Evolutionary conservation across 2,329 filamentous ascomycete genomes (phyloP).

Genomic region (Plenodomus tracheiphilus): DNA sequence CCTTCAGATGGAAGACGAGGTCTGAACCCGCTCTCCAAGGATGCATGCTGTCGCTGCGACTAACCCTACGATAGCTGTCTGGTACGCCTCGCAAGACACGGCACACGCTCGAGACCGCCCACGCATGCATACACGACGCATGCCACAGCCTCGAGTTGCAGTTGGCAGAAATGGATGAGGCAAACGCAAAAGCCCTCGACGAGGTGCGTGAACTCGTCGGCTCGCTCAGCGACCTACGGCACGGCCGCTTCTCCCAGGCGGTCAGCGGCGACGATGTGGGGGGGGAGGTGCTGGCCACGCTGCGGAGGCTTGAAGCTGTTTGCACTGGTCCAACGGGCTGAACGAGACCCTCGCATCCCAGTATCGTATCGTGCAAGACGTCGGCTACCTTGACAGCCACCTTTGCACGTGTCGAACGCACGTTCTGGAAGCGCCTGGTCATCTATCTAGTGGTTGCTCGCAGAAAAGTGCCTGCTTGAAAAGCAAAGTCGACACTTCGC

Average conservation of each 20-base stretch:
- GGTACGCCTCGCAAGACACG: conserved; percentile 49
- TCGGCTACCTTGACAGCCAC: too few species aligned
- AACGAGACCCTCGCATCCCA: conserved; percentile 1
- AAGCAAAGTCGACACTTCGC: too few species aligned
- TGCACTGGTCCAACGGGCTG: conserved; percentile 49
- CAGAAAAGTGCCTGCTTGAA: too few species aligned
- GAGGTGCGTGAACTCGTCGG: conserved; percentile 69
- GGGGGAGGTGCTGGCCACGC: conserved; percentile 68
- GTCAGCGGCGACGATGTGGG: conserved; percentile 61
- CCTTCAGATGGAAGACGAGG: conserved; percentile 59
- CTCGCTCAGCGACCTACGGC: conserved; percentile 78
- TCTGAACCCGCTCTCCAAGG: conserved; percentile 8
- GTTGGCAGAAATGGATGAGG: conserved; percentile 65
- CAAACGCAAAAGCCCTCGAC: conserved; percentile 63
- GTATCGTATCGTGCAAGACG: too few species aligned
- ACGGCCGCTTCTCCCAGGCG: conserved; percentile 66
- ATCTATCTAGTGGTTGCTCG: too few species aligned
- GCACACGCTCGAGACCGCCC: conserved; percentile 67
- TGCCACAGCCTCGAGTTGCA: conserved; percentile 68
- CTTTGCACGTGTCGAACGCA: too few species aligned
- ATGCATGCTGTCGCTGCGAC: neutral
- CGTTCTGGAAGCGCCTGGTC: too few species aligned
- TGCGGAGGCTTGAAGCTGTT: conserved; percentile 65
- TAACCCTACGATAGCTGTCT: conserved; percentile 57
- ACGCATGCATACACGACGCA: conserved; percentile 71